A percentile compares a stretch with the other conserved stretches of the same genome.
Conservation (phyloP, 768 basidiomycete species). For the Butyriboletus loyo region DNA sequence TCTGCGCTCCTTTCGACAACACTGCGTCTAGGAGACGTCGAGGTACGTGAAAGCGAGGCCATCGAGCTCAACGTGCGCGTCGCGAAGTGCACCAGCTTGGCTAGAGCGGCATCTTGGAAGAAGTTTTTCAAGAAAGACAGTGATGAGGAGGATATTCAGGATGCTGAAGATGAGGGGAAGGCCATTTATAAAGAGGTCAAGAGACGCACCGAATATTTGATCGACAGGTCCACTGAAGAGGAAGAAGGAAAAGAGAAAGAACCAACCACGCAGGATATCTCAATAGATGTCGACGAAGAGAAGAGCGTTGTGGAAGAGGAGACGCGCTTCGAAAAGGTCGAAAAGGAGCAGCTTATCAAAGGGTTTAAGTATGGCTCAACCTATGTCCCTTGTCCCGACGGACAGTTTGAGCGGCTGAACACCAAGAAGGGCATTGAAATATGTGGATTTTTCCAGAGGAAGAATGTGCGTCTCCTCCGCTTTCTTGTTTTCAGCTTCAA, state of each 20-base stretch:
- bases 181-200: conserved; percentile 39
- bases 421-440: conserved; percentile 87
- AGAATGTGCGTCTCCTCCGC: conserved; percentile 48
- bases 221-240: conserved; percentile 45
- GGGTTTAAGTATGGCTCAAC: conserved; percentile 91
- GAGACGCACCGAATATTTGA: conserved; percentile 53
- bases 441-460: conserved; percentile 71
- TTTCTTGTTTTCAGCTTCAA: neutral
- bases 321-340: conserved; percentile 51
- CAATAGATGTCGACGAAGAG: conserved; percentile 28
- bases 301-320: conserved; percentile 35
- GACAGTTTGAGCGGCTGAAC: conserved; percentile 70
- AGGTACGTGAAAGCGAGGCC: conserved; percentile 63
- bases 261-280: conserved; percentile 15
- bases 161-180: conserved; percentile 29
- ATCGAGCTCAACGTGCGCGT: conserved; percentile 71
- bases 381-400: conserved; percentile 83
- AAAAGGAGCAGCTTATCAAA: conserved; percentile 73
- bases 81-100: conserved; percentile 75
- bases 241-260: conserved; percentile 25
- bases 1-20: conserved; percentile 63
- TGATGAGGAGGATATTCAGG: conserved; percentile 27
- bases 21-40: conserved; percentile 76
- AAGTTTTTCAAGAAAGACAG: conserved; percentile 37
- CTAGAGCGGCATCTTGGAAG: conserved; percentile 74